These are phyloP conservation scores for Scutellaria baicalensis DNA, from an alignment of 257 asterid genomes.

Conservation along the genomic window DNA sequence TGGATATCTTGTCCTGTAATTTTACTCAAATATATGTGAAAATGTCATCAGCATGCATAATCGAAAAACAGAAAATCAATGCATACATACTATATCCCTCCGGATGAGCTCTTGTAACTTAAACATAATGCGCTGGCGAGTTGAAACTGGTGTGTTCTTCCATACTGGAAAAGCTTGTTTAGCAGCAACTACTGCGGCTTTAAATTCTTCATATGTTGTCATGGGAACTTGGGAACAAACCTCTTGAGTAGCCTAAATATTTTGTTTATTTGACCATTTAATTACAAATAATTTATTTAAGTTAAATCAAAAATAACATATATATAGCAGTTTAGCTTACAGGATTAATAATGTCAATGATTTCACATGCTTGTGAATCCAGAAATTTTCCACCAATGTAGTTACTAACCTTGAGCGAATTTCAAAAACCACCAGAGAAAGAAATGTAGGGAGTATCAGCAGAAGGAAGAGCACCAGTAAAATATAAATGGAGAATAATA, in stretches of 20 bases:
- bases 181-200: conserved; percentile 37
- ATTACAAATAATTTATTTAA: background rate
- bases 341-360: conserved; percentile 35
- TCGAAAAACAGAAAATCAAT: background rate
- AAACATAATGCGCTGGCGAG: conserved; percentile 40
- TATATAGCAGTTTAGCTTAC: conserved; percentile 16
- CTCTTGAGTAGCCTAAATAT: conserved; percentile 41
- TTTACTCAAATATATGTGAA: conserved; percentile 3
- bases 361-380: conserved; percentile 27
- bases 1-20: conserved; percentile 34
- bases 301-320: background rate
- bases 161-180: conserved; percentile 38
- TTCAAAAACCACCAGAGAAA: background rate
- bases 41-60: background rate
- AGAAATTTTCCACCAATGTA: conserved; percentile 33
- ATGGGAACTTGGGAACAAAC: conserved; percentile 37
- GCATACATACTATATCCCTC: conserved; percentile 34
- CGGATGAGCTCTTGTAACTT: conserved; percentile 39
- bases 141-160: conserved; percentile 29
- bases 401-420: conserved; percentile 26
- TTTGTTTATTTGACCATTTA: background rate
- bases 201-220: conserved; percentile 36
- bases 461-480: background rate
- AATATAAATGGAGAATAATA: background rate
- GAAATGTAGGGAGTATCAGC: background rate